A percentile compares a stretch with the other conserved stretches of the same genome.
phyloP scores from a whole-genome alignment of 2,329 filamentous ascomycete genomes.

The Penicillium sp. region DNA sequence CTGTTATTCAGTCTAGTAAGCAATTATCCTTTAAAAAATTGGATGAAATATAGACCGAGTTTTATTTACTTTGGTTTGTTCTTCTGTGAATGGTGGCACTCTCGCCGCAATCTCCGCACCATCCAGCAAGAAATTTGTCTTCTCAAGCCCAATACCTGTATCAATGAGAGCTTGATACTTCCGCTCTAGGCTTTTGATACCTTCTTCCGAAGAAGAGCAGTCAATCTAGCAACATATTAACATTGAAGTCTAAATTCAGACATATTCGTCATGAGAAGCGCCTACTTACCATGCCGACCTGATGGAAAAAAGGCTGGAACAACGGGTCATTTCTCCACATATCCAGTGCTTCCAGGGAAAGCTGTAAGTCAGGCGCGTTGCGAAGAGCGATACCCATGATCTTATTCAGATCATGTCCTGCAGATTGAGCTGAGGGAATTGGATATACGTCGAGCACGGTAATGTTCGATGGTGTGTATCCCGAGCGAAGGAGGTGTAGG shows the following conservation, averaged over 20 bases:
- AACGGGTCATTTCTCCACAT: constrained; percentile 48
- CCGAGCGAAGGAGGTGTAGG: constrained; percentile 45
- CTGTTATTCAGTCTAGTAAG: constrained; percentile 2
- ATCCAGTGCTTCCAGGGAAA: constrained; percentile 30
- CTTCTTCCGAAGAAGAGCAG: constrained; percentile 34
- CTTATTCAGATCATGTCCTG: constrained; percentile 51
- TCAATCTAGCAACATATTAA: constrained; percentile 22
- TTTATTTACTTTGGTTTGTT: constrained; percentile 39
- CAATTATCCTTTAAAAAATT: neutral
- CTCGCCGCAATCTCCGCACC: constrained; percentile 48
- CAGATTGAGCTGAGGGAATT: constrained; percentile 50
- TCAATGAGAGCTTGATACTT: constrained; percentile 40
- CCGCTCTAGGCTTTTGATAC: constrained; percentile 32
- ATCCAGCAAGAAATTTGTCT: constrained; percentile 46
- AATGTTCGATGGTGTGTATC: constrained; percentile 45
- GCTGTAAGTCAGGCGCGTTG: constrained; percentile 11
- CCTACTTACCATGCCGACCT: constrained; percentile 41
- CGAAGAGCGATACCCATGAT: constrained; percentile 34
- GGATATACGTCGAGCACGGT: constrained; percentile 50
- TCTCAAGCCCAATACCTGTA: constrained; percentile 31
- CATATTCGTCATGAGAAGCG: neutral
- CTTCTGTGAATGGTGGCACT: constrained; percentile 40
- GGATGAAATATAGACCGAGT: neutral
- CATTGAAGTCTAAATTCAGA: no score
- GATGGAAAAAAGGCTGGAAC: constrained; percentile 48